Evolutionary conservation across 495 filamentous ascomycete species (phyloP).

Genomic region (Cairneyella variabilis): DNA sequence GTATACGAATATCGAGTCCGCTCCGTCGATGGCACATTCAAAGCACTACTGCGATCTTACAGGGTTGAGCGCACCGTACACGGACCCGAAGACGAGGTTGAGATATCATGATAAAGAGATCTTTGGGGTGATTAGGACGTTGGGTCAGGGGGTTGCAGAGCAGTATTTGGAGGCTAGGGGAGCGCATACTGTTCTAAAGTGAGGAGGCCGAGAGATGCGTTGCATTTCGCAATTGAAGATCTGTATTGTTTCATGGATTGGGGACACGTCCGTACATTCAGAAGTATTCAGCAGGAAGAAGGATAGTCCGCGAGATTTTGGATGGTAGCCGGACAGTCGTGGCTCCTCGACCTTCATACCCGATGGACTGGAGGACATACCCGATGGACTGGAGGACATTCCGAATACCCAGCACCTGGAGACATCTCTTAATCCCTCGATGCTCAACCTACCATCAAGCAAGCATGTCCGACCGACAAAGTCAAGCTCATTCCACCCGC

Average conservation of each 20-base stretch:
- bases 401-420: no score
- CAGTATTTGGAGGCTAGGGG: conserved; percentile 84
- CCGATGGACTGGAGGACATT: no score
- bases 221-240: no score
- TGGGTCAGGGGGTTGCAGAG: conserved; percentile 78
- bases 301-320: no score
- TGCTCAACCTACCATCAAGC: background rate
- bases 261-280: no score
- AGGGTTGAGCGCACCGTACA: conserved; percentile 80
- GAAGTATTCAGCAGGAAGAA: no score
- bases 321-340: no score
- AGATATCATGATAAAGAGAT: conserved; percentile 88
- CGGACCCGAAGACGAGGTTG: conserved; percentile 88
- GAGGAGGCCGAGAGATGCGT: conserved; percentile 1
- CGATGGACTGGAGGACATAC: no score
- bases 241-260: no score
- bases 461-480: conserved; percentile 69
- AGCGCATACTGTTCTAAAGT: conserved; percentile 91
- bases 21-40: conserved; percentile 73
- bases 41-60: conserved; percentile 94
- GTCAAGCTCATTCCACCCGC: conserved; percentile 88
- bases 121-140: conserved; percentile 69
- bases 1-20: conserved; percentile 92
- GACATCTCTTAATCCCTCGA: no score
- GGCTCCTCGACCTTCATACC: no score